Evolutionary conservation across 2,329 filamentous ascomycete species (phyloP).

Genomic region (Bertia moriformis): DNA sequence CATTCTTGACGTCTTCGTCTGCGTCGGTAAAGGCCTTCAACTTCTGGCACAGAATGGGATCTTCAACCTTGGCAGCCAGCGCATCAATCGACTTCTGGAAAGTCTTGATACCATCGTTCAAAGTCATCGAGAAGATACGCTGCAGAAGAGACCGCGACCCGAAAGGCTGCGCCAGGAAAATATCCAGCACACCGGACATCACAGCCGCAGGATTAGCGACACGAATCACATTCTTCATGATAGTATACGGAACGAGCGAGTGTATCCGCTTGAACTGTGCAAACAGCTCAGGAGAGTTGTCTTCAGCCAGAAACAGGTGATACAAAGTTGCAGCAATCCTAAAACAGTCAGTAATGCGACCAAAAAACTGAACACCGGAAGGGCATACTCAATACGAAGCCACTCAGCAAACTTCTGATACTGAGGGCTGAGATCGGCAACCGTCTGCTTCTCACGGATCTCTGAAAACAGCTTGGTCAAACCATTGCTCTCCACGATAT

Average conservation of each 20-base stretch:
- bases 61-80: conserved; percentile 64
- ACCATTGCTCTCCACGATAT: conserved; percentile 33
- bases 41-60: conserved; percentile 66
- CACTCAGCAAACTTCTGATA: conserved; percentile 98
- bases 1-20: conserved; percentile 59
- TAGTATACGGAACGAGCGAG: conserved; percentile 78
- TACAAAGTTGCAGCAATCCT: conserved; percentile 86
- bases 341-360: background rate
- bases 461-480: conserved; percentile 85
- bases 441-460: conserved; percentile 77
- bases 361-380: background rate
- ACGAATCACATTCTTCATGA: conserved; percentile 92
- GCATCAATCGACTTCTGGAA: conserved; percentile 79
- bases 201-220: conserved; percentile 93
- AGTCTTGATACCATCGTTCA: conserved; percentile 76
- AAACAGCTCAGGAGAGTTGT: conserved; percentile 93
- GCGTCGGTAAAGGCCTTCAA: conserved; percentile 66
- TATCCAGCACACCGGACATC: conserved; percentile 86
- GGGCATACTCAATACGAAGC: conserved; percentile 69
- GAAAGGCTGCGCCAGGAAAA: conserved; percentile 92
- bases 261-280: conserved; percentile 89
- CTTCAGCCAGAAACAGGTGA: conserved; percentile 90
- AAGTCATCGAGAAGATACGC: conserved; percentile 79
- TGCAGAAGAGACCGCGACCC: conserved; percentile 81
- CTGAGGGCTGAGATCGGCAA: conserved; percentile 78